Evolutionary conservation across 1,139 yeast genomes (phyloP), one percentile per base, ranked within the genome.

Genomic region (Debaryomycetaceae sp.): DNA sequence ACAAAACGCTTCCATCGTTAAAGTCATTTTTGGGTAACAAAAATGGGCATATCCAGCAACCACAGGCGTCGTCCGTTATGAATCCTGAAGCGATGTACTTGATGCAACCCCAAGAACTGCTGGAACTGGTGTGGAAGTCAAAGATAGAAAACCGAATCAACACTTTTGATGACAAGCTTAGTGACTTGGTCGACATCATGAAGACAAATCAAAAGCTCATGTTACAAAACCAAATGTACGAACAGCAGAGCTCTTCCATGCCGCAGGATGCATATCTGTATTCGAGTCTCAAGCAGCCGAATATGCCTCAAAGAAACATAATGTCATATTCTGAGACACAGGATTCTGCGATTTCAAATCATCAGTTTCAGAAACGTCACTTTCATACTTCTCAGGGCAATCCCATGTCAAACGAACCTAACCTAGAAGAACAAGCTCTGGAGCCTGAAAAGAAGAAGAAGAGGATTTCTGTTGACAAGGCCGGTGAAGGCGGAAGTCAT

Each of bases 131-230:
- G n/a, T 76, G 82, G 82, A 69, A 68, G 49, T 43, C 60, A 5
- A 65, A 63, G 39, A 73, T 78, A 51, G 84, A 79, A 46, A 59
- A 57, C 40, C 67, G 76, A 40, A 66, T 80, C 45, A 66, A 63
- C 42, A 60, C 68, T 1, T 74, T 80, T 48, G 83, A 78, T 43
- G 62, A 60, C 37, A 76, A 78, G 43, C 58, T 80, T 45, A 73
- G 71, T 57, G 69, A 67, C 55, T 57, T 76, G 44, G 72, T 72
- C 3, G 74, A 68, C 35, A 63, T 70, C 4, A 46, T 73, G 40
- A 65, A 60, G 43, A 47, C 58, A 4, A 71, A 70, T 48, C 77
- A 72, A 41, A 53, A 57, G 38, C 51, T 60, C 14, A 44, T 68
- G 13, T 39, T 60, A 22, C 62, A 63, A 23, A 57, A 51, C 39